A percentile compares a stretch with the other conserved stretches of the same genome.
Conservation (phyloP, 2,329 filamentous ascomycete genomes). For the Microdochium nivale region DNA sequence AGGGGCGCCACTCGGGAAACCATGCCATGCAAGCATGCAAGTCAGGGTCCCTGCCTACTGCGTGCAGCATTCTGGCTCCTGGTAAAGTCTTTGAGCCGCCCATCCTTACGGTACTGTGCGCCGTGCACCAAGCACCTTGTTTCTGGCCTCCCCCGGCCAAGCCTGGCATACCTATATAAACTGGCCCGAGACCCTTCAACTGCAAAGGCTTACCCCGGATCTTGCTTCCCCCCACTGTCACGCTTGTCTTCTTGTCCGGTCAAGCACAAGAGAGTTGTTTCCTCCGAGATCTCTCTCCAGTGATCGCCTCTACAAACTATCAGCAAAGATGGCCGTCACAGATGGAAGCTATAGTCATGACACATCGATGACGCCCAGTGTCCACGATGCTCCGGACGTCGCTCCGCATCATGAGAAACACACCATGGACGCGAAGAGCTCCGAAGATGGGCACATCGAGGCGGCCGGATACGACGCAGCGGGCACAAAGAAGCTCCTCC, state of each 20-base stretch:
- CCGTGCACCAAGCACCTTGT: no score
- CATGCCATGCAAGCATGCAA: neutral
- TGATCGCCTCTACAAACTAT: neutral
- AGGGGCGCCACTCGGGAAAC: neutral
- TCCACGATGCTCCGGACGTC: neutral
- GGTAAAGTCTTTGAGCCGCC: neutral
- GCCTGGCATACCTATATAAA: no score
- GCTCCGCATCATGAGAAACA: neutral
- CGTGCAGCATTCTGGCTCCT: neutral
- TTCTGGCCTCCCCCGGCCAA: no score
- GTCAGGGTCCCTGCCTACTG: neutral
- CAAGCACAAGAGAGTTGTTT: neutral
- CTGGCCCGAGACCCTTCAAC: no score
- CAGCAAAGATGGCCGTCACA: neutral
- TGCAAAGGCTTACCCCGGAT: neutral
- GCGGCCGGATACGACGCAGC: slow-evolving; percentile 19
- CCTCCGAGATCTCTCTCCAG: neutral
- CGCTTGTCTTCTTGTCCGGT: neutral
- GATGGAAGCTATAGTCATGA: neutral
- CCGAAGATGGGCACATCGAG: slow-evolving; percentile 8
- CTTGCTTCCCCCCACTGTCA: neutral
- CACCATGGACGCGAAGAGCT: neutral
- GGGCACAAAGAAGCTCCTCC: slow-evolving; percentile 25
- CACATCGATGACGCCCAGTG: neutral
- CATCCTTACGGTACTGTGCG: no score